Percentiles rank a stretch among this genome's conserved stretches.
Conservation (phyloP, 2,329 filamentous ascomycete genomes). For the Epichloe sibirici region DNA sequence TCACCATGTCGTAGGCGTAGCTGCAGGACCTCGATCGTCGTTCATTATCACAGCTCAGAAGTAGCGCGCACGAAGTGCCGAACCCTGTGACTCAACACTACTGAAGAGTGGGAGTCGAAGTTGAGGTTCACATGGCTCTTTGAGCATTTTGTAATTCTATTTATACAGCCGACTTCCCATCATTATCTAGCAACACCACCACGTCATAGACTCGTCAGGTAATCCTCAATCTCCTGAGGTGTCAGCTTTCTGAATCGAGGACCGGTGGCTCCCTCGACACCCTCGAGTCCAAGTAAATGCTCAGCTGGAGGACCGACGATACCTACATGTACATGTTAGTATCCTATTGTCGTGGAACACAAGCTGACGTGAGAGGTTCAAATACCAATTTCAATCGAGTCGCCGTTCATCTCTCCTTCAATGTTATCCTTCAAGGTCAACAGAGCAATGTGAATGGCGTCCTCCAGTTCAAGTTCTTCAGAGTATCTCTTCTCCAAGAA, state of each 20-base stretch:
- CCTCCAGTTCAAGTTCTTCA: slow-evolving; percentile 90
- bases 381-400: slow-evolving; percentile 94
- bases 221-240: slow-evolving; percentile 98
- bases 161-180: slow-evolving; percentile 29
- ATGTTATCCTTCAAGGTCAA: slow-evolving; percentile 98
- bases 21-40: slow-evolving; percentile 35
- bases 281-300: slow-evolving; percentile 82
- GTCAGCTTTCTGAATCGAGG: slow-evolving; percentile 89
- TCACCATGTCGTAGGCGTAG: slow-evolving; percentile 27
- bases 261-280: slow-evolving; percentile 71
- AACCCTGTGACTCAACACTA: not conserved
- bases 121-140: slow-evolving; percentile 12
- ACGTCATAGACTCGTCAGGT: slow-evolving; percentile 87
- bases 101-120: not conserved
- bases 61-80: not conserved
- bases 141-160: slow-evolving; percentile 29
- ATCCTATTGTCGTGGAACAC: not conserved
- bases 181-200: slow-evolving; percentile 12
- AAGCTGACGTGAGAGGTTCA: slow-evolving; percentile 1
- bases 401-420: slow-evolving; percentile 97
- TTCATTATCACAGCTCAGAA: slow-evolving; percentile 30
- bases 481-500: slow-evolving; percentile 99
- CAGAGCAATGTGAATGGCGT: slow-evolving; percentile 95
- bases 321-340: slow-evolving; percentile 37
- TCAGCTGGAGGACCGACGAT: slow-evolving; percentile 93